Percentiles rank a stretch among this genome's conserved stretches.
These are phyloP conservation scores for Kazachstania viticola DNA, from an alignment of 805 yeast genomes.

Conservation along the genomic window DNA sequence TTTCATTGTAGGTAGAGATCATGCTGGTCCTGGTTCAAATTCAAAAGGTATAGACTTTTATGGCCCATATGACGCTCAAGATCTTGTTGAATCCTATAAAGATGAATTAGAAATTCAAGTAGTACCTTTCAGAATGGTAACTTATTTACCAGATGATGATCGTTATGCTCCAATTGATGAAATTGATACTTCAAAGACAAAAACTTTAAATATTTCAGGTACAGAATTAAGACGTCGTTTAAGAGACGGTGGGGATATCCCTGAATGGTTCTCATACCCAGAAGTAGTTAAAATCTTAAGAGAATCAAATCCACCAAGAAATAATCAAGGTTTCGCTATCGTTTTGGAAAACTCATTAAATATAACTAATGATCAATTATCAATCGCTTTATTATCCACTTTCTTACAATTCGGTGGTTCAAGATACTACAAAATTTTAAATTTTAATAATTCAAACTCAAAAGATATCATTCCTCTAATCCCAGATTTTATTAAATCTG, in stretches of 20 bases:
- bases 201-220: conserved; percentile 86
- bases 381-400: conserved; percentile 79
- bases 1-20: conserved; percentile 96
- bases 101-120: conserved; percentile 78
- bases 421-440: conserved; percentile 48
- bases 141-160: conserved; percentile 89
- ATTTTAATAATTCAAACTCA: conserved; percentile 47
- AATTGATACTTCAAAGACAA: conserved; percentile 56
- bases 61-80: conserved; percentile 96
- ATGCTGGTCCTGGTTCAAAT: conserved; percentile 90
- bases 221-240: conserved; percentile 85
- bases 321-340: conserved; percentile 76
- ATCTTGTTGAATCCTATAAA: conserved; percentile 61
- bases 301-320: conserved; percentile 88
- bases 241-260: conserved; percentile 78
- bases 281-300: conserved; percentile 88
- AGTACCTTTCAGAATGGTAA: conserved; percentile 94
- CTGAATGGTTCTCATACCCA: conserved; percentile 95
- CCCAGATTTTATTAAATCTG: conserved; percentile 48
- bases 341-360: conserved; percentile 49
- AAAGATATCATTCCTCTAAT: conserved; percentile 42
- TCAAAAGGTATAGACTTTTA: conserved; percentile 88
- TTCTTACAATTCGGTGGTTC: conserved; percentile 83
- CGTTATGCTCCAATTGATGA: conserved; percentile 93
- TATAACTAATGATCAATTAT: conserved; percentile 51